Evolutionary conservation across 2,329 filamentous ascomycete species (phyloP).

Genomic region (Arthrocladium fulminans): DNA sequence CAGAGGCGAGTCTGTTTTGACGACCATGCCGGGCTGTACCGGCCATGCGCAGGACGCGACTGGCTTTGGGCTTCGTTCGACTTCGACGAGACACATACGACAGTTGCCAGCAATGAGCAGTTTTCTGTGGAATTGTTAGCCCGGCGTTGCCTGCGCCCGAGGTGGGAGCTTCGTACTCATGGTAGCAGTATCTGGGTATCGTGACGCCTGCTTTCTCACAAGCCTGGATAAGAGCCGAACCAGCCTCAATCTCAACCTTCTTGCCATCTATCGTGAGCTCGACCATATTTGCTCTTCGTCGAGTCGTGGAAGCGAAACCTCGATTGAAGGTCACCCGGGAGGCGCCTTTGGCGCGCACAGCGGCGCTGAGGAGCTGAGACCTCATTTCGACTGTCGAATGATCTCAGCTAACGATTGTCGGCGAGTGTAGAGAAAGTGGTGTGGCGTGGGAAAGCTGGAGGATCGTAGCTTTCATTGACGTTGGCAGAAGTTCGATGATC

Average conservation of each 20-base stretch:
- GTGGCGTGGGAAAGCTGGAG: background rate
- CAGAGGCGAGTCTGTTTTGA: conserved; percentile 94
- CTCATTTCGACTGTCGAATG: conserved; percentile 44
- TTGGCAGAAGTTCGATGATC: background rate
- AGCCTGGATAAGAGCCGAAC: conserved; percentile 94
- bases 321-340: conserved; percentile 54
- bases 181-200: conserved; percentile 96
- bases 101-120: conserved; percentile 99
- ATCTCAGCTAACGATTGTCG: conserved; percentile 19
- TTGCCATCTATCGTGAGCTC: conserved; percentile 98
- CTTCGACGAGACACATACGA: conserved; percentile 98
- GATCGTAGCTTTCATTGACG: background rate
- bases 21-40: conserved; percentile 96
- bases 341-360: conserved; percentile 45
- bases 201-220: conserved; percentile 94
- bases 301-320: conserved; percentile 71
- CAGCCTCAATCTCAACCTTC: conserved; percentile 96
- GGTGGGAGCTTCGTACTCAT: conserved; percentile 60
- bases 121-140: conserved; percentile 52
- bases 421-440: background rate
- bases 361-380: conserved; percentile 55
- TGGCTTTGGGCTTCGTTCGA: conserved; percentile 91
- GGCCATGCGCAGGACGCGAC: conserved; percentile 98
- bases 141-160: conserved; percentile 4
- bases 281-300: conserved; percentile 71